These are phyloP conservation scores for Aspergillus sojae DNA, from an alignment of 2,329 filamentous ascomycete species.

Conservation along the genomic window DNA sequence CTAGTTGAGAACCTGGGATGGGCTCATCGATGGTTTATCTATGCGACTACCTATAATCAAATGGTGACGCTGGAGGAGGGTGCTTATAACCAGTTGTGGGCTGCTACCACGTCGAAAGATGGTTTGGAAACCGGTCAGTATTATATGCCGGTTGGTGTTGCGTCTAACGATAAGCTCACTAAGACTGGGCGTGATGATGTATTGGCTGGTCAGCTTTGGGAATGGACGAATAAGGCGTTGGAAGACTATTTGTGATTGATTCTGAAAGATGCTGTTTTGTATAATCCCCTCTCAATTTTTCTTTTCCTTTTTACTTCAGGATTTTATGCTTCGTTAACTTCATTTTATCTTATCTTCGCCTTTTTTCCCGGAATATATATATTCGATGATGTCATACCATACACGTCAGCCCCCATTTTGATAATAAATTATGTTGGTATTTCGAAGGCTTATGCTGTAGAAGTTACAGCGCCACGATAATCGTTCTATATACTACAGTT, in stretches of 20 bases:
- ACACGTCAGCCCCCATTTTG: no score
- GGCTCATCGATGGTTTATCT: conserved; percentile 4
- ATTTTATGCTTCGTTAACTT: no score
- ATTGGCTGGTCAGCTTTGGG: conserved; percentile 12
- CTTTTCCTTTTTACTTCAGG: neutral
- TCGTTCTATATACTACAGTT: no score
- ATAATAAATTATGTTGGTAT: no score
- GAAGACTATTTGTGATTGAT: neutral
- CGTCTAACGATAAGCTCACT: conserved; percentile 7
- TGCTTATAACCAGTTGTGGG: conserved; percentile 47
- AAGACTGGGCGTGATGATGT: conserved; percentile 7
- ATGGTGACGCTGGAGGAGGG: conserved; percentile 38
- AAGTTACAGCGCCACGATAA: no score
- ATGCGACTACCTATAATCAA: conserved; percentile 10
- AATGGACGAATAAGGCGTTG: neutral
- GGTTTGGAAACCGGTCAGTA: conserved; percentile 12
- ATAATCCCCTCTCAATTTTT: neutral
- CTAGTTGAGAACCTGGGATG: conserved; percentile 22
- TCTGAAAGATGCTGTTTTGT: neutral
- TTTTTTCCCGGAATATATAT: no score
- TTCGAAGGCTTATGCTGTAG: no score
- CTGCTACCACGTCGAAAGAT: conserved; percentile 35
- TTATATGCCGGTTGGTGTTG: conserved; percentile 15
- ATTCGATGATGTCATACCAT: no score
- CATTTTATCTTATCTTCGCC: no score